These are phyloP conservation scores for Schizophyllum commune DNA, from an alignment of 1,284 basidiomycete genomes.

Conservation along the genomic window DNA sequence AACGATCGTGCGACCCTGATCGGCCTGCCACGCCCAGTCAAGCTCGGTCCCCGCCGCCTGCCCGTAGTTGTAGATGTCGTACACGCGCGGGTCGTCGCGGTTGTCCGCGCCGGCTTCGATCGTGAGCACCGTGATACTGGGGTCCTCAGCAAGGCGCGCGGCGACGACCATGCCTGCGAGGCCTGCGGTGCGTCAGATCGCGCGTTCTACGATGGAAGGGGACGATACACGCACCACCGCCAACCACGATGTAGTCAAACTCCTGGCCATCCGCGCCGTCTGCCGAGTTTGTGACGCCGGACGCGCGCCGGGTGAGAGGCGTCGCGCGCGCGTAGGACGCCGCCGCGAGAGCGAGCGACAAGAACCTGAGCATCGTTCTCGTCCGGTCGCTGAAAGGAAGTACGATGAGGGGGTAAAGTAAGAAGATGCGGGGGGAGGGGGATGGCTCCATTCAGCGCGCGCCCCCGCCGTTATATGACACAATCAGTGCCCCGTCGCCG, in stretches of 20 bases:
- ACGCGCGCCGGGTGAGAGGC: conserved; percentile 22
- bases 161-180: conserved; percentile 58
- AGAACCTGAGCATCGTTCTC: too few species aligned
- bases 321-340: conserved; percentile 16
- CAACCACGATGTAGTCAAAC: conserved; percentile 64
- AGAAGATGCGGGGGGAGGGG: too few species aligned
- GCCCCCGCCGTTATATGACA: too few species aligned
- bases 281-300: conserved; percentile 27
- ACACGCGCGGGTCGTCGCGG: conserved; percentile 36
- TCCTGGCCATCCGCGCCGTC: conserved; percentile 27
- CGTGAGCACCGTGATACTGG: conserved; percentile 41
- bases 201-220: neutral
- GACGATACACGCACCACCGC: conserved; percentile 24
- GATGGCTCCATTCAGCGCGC: too few species aligned
- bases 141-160: conserved; percentile 49
- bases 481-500: too few species aligned
- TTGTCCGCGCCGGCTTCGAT: conserved; percentile 52
- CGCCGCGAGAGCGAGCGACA: conserved; percentile 8
- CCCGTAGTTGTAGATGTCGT: conserved; percentile 42
- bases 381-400: too few species aligned
- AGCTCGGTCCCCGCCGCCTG: conserved; percentile 37
- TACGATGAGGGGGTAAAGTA: too few species aligned
- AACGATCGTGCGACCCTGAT: conserved; percentile 34
- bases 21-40: conserved; percentile 43
- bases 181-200: conserved; percentile 21